phyloP scores from a whole-genome alignment of 441 rosid genomes.

The Croton laevigatus region DNA sequence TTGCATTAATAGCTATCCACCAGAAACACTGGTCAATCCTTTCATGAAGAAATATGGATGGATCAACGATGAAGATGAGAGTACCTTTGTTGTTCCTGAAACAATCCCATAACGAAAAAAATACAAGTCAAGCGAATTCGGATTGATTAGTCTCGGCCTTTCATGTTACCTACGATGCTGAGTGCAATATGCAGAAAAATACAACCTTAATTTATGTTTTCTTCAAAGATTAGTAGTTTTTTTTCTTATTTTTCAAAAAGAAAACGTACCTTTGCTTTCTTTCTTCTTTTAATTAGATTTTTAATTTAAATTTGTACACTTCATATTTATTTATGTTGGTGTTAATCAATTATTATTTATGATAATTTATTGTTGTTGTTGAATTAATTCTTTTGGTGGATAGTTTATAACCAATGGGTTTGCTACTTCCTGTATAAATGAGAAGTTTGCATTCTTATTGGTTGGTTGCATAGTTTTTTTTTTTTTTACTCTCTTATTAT shows the following conservation, averaged over 20 bases:
- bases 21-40: slow-evolving; percentile 52
- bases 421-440: slow-evolving; percentile 20
- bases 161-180: no score
- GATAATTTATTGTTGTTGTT: slow-evolving; percentile 15
- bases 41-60: slow-evolving; percentile 82
- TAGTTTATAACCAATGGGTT: slow-evolving; percentile 25
- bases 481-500: no score
- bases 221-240: neutral
- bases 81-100: slow-evolving; percentile 39
- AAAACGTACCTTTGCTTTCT: no score
- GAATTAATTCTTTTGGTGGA: slow-evolving; percentile 27
- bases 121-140: neutral
- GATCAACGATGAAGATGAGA: slow-evolving; percentile 66
- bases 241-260: no score
- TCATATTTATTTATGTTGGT: no score
- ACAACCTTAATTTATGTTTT: no score
- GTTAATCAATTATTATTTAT: neutral
- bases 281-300: no score
- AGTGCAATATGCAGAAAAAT: no score
- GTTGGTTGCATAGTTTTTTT: neutral
- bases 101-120: neutral
- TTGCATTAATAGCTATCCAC: slow-evolving; percentile 65
- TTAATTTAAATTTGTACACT: neutral
- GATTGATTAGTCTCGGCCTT: no score
- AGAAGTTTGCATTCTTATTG: slow-evolving; percentile 17